These are phyloP conservation scores for Penicillium cinerascens DNA, from an alignment of 495 filamentous ascomycete genomes.

Conservation along the genomic window DNA sequence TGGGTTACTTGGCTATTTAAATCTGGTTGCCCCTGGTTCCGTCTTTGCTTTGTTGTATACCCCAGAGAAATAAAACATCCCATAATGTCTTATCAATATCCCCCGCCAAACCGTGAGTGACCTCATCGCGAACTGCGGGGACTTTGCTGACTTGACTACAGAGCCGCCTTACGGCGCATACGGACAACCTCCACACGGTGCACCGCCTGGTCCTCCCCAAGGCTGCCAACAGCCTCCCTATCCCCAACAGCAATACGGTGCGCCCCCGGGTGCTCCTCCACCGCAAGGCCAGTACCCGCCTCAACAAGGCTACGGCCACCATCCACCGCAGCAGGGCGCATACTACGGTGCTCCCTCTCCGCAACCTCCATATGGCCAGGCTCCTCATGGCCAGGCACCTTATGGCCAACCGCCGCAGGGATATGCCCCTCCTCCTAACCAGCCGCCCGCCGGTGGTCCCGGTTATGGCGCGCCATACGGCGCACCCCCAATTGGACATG, in stretches of 20 bases:
- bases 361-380: conserved; percentile 20
- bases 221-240: conserved; percentile 30
- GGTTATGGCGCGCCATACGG: conserved; percentile 26
- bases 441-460: background rate
- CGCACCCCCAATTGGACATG: conserved; percentile 28
- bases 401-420: conserved; percentile 22
- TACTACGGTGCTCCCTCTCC: conserved; percentile 20
- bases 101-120: conserved; percentile 29
- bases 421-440: conserved; percentile 8
- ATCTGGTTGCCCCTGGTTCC: background rate
- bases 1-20: conserved; percentile 2
- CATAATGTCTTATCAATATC: conserved; percentile 31
- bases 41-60: background rate
- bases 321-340: conserved; percentile 16
- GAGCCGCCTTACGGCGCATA: conserved; percentile 32
- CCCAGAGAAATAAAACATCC: background rate
- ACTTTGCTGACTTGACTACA: conserved; percentile 8
- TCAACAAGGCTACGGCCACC: conserved; percentile 21
- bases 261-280: conserved; percentile 18
- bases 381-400: conserved; percentile 19
- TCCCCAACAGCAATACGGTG: conserved; percentile 23
- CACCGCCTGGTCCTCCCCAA: conserved; percentile 23
- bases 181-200: conserved; percentile 33
- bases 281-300: conserved; percentile 33
- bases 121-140: background rate